Conservation (phyloP, 1,139 yeast genomes). For the Kodamaea arcana region DNA sequence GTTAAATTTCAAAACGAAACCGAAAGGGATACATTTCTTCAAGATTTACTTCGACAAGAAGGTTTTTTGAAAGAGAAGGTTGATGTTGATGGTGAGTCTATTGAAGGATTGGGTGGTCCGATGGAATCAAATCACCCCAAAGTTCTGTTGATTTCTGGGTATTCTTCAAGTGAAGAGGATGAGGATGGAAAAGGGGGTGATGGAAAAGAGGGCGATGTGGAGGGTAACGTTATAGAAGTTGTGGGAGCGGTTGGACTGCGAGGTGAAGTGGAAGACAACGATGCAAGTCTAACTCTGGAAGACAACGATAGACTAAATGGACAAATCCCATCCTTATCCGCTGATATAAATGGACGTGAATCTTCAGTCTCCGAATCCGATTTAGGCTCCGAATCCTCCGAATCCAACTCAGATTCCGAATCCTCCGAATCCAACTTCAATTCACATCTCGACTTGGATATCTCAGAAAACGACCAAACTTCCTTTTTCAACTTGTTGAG, state of each 20-base stretch:
- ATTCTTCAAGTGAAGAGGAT: slow-evolving; percentile 8
- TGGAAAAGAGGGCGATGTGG: slow-evolving; percentile 5
- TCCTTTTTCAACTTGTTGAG: slow-evolving; percentile 19
- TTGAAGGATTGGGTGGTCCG: slow-evolving; percentile 1
- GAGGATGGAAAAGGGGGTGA: slow-evolving; percentile 9
- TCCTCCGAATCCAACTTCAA: slow-evolving; percentile 15
- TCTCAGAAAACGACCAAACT: neutral
- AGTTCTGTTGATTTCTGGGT: slow-evolving; percentile 1
- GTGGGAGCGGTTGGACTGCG: slow-evolving; percentile 1
- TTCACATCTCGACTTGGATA: slow-evolving; percentile 15
- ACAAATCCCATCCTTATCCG: too few species aligned
- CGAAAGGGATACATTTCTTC: slow-evolving; percentile 13
- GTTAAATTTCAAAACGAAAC: slow-evolving; percentile 8
- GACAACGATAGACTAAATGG: too few species aligned
- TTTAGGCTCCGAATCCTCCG: slow-evolving; percentile 2
- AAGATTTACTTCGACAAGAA: slow-evolving; percentile 18
- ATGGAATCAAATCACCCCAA: slow-evolving; percentile 6
- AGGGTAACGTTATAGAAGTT: neutral
- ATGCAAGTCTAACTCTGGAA: slow-evolving; percentile 1
- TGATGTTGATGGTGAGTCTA: slow-evolving; percentile 6
- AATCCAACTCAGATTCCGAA: slow-evolving; percentile 4
- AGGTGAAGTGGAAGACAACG: slow-evolving; percentile 4
- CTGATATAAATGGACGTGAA: too few species aligned
- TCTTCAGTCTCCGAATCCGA: too few species aligned
- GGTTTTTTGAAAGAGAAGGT: slow-evolving; percentile 12